phyloP scores from a whole-genome alignment of 306 rosid species.

The Vigna radiata region DNA sequence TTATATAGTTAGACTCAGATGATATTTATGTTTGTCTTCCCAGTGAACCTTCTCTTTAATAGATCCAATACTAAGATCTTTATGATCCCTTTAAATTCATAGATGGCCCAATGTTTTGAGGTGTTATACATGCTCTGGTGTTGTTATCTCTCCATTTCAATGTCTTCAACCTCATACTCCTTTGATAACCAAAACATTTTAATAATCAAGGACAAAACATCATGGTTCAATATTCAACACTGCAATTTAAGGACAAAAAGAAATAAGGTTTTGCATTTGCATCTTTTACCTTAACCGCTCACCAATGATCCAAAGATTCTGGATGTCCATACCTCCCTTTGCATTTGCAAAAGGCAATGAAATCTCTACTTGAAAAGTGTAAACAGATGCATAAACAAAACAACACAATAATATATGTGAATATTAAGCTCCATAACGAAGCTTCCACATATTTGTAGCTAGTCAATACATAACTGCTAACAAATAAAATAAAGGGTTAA shows the following conservation, averaged over 20 bases:
- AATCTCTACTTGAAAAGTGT: slow-evolving; percentile 66
- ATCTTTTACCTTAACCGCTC: slow-evolving; percentile 64
- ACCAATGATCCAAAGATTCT: slow-evolving; percentile 91
- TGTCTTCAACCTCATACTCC: slow-evolving; percentile 89
- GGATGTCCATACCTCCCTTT: slow-evolving; percentile 83
- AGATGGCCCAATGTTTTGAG: slow-evolving; percentile 75
- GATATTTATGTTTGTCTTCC: no score
- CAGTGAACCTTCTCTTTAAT: no score
- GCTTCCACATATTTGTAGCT: not conserved
- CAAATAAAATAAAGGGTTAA: no score
- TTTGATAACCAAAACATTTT: slow-evolving; percentile 34
- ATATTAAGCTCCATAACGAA: not conserved
- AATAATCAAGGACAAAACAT: slow-evolving; percentile 40
- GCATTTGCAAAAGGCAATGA: slow-evolving; percentile 89
- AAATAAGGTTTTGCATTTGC: not conserved
- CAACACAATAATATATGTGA: not conserved
- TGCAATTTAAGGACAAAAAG: not conserved
- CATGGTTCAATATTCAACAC: not conserved
- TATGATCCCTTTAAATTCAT: slow-evolving; percentile 45
- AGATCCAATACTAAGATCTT: not conserved
- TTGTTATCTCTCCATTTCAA: slow-evolving; percentile 72
- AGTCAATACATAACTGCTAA: not conserved
- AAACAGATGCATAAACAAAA: not conserved
- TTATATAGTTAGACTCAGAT: no score
- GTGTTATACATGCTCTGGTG: slow-evolving; percentile 80